Evolutionary conservation across 768 basidiomycete genomes (phyloP).

Genomic region (Termitomyces sp.): DNA sequence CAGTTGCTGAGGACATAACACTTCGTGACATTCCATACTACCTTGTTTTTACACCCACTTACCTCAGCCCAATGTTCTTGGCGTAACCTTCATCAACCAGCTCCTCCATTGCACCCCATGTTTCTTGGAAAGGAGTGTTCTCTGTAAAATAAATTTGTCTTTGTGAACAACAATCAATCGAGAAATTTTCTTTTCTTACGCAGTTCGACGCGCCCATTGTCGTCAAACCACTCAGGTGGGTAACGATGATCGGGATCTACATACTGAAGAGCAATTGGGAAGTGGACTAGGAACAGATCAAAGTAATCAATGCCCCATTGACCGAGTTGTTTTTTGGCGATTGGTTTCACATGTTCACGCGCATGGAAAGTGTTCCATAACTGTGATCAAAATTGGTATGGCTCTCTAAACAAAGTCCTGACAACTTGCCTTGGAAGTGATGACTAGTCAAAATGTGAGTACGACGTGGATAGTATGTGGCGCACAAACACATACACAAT

Average conservation of each 20-base stretch:
- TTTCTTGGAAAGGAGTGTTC: conserved; percentile 73
- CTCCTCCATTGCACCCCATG: conserved; percentile 81
- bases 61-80: conserved; percentile 82
- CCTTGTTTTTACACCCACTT: not conserved
- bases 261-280: conserved; percentile 79
- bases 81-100: conserved; percentile 67
- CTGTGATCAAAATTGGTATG: conserved; percentile 26
- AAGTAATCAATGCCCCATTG: conserved; percentile 87
- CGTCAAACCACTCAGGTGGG: conserved; percentile 80
- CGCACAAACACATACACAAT: conserved; percentile 44
- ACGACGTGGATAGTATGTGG: not conserved
- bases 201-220: conserved; percentile 65
- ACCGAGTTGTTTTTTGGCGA: conserved; percentile 61
- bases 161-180: not conserved
- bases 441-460: conserved; percentile 40
- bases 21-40: not conserved
- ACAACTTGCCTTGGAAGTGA: conserved; percentile 70
- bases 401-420: not conserved
- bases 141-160: conserved; percentile 26
- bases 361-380: conserved; percentile 92
- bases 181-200: conserved; percentile 32
- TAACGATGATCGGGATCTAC: conserved; percentile 74
- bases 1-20: conserved; percentile 52
- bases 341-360: conserved; percentile 59
- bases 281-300: conserved; percentile 80